Conservation (phyloP, 495 filamentous ascomycete species). For the Penicillium verhagenii region DNA sequence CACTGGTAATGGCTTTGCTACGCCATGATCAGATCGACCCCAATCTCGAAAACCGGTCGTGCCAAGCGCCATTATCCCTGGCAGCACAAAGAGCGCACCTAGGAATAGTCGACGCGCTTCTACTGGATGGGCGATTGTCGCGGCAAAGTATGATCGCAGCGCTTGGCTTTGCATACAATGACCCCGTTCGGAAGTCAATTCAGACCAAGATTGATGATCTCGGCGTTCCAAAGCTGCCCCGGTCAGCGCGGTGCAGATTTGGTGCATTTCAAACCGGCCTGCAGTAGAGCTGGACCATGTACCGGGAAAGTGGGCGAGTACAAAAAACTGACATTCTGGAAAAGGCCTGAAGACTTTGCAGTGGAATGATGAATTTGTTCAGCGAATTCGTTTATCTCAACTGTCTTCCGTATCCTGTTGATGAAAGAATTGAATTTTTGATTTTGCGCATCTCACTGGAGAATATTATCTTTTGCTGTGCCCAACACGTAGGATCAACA, state of each 20-base stretch:
- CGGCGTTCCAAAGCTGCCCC: neutral
- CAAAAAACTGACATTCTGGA: neutral
- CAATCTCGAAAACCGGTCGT: neutral
- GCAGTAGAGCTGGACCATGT: neutral
- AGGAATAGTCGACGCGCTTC: too few species aligned
- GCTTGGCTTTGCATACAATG: neutral
- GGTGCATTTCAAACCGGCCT: neutral
- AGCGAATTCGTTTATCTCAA: too few species aligned
- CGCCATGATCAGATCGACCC: too few species aligned
- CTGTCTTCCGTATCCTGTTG: too few species aligned
- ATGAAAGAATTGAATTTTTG: neutral
- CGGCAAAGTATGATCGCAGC: too few species aligned
- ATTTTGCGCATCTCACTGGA: neutral
- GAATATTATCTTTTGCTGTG: too few species aligned
- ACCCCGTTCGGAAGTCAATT: neutral
- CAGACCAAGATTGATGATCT: neutral
- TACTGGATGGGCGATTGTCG: too few species aligned
- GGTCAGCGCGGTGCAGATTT: neutral
- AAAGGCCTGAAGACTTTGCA: too few species aligned
- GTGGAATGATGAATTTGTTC: too few species aligned
- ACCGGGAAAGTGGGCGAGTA: neutral
- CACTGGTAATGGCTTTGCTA: too few species aligned
- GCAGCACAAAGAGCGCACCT: neutral
- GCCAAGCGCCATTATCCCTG: neutral
- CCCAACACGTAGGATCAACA: neutral